Conservation (phyloP, 208 protist species). For the Leishmania braziliensis region DNA sequence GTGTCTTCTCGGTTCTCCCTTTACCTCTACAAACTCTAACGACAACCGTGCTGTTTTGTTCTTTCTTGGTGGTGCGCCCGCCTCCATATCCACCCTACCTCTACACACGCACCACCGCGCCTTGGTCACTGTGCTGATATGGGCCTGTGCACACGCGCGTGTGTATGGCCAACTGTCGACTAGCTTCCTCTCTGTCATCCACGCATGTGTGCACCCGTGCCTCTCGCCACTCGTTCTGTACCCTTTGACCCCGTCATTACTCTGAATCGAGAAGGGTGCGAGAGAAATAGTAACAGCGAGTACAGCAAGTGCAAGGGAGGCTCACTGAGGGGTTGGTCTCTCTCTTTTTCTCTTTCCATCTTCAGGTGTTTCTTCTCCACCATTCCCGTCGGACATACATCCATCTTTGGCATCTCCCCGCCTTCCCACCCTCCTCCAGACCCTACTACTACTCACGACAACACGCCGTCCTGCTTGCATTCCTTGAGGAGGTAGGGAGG, state of each 20-base stretch:
- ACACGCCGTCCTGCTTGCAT: background rate
- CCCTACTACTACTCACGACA: background rate
- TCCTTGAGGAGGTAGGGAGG: too few species aligned
- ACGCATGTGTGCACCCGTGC: background rate
- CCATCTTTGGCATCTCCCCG: too few species aligned
- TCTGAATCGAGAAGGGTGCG: background rate
- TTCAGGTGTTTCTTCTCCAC: background rate
- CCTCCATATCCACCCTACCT: background rate
- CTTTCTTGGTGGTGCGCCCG: background rate
- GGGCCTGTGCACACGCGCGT: background rate
- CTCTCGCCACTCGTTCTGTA: background rate
- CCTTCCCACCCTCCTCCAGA: background rate
- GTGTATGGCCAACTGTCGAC: background rate
- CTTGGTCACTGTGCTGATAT: background rate
- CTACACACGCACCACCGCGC: background rate
- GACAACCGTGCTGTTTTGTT: too few species aligned
- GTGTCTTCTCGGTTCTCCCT: background rate
- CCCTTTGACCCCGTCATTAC: background rate
- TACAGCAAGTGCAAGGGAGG: background rate
- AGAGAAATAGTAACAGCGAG: background rate
- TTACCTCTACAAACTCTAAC: background rate
- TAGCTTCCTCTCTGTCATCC: background rate
- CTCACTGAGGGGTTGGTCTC: background rate
- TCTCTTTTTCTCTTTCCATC: background rate
- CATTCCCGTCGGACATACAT: background rate